Evolutionary conservation across 176 grass and related monocot species (phyloP), one percentile per base, ranked within the genome.

Genomic region (Musa troglodytarum): DNA sequence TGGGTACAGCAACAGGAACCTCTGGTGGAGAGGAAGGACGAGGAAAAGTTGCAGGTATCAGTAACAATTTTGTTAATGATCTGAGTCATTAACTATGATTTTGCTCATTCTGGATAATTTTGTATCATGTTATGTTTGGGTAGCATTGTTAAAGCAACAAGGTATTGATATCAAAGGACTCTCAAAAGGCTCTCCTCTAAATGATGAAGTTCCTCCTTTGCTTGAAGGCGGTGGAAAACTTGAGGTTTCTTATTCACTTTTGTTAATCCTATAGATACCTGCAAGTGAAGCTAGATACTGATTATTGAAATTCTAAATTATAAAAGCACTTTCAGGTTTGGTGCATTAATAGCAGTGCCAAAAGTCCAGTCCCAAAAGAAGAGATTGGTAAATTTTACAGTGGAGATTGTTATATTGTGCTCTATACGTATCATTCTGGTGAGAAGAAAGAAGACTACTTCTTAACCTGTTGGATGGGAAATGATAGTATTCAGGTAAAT

Each of bases 151-250:
- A 83, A 96, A 96, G 84, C 92, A 96, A 78, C 86, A 92, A 83
- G 92, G 92, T 71, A 86, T 89, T 50, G 88, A 96, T 87, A 66
- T 96, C 58, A 96, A 96, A 65, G 92, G 92, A 79, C 54, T 81
- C 53, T 52, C 92, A 76, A 96, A 91, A 84, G 79, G 22, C 57
- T 65, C 82, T 79, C 88, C 89, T 81, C 80, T 92, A 56, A 89
- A 85, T 17, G 92, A 96, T 86, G 92, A 96, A 85, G 92, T 96
- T 89, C 92, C 92, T 83, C 92, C 92, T 85, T 85, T 96, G 88
- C 92, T 96, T 57, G 92, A 96, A 28, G 26, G 26, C 26, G 26
- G 26, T 28, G 26, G 26, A 28, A 28, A 28, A 28, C 26, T 28
- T 28, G 88, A 96, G 89, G 92, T 96, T 85, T 61, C 69, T 53